These are phyloP conservation scores for Eucalyptus curtisii DNA, from an alignment of 345 rosid genomes.

Conservation along the genomic window DNA sequence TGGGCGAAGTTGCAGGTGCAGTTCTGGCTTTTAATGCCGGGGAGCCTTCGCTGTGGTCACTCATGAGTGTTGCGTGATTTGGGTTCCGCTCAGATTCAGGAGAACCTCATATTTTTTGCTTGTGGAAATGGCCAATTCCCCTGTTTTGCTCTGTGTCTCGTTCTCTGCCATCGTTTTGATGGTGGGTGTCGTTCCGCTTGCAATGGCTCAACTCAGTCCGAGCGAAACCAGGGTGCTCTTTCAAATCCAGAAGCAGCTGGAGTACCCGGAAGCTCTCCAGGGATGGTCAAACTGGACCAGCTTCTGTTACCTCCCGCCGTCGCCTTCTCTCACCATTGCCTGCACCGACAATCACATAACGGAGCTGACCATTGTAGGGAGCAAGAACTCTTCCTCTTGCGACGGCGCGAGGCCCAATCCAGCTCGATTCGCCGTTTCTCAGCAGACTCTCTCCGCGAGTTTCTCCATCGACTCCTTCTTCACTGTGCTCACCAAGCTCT, in stretches of 20 bases:
- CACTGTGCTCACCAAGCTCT: constrained; percentile 53
- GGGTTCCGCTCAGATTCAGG: background rate
- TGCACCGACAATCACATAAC: constrained; percentile 41
- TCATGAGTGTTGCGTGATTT: background rate
- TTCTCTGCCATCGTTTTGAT: background rate
- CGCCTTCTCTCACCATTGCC: constrained; percentile 43
- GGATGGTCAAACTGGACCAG: constrained; percentile 70
- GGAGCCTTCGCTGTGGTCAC: background rate
- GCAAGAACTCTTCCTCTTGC: constrained; percentile 28
- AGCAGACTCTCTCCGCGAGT: constrained; percentile 21
- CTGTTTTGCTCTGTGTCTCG: background rate
- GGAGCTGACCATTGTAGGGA: constrained; percentile 53
- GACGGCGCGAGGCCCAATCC: background rate
- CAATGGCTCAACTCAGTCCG: constrained; percentile 36
- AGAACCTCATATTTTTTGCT: background rate
- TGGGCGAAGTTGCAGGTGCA: background rate
- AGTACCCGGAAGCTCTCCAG: constrained; percentile 58
- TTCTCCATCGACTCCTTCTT: constrained; percentile 62
- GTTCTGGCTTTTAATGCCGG: background rate
- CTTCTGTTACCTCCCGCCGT: constrained; percentile 57
- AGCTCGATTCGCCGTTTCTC: constrained; percentile 6
- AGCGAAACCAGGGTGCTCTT: constrained; percentile 41
- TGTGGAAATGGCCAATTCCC: background rate
- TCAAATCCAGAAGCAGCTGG: constrained; percentile 52
- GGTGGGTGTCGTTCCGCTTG: constrained; percentile 10